Evolutionary conservation across 1,139 yeast genomes (phyloP).

Genomic region (Nakaseomyces uthaithaninus): DNA sequence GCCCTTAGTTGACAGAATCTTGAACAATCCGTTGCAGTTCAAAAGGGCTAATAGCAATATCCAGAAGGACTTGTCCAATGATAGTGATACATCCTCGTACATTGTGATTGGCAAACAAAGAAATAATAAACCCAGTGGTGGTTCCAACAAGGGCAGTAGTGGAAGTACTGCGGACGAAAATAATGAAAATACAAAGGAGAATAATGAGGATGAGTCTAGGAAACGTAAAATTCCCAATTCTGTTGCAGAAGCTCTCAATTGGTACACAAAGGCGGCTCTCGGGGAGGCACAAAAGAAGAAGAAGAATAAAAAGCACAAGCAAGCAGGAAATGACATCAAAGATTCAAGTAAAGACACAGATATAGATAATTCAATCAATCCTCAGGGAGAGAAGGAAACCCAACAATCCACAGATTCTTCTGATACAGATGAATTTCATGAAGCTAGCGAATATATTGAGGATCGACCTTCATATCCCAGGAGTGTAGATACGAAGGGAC

Average conservation of each 20-base stretch:
- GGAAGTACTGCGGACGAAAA: too few species aligned
- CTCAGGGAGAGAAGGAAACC: constrained; percentile 12
- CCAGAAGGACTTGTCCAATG: constrained; percentile 2
- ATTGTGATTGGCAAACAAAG: constrained; percentile 28
- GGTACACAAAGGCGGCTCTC: constrained; percentile 13
- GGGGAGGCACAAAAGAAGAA: constrained; percentile 8
- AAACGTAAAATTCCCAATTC: constrained; percentile 18
- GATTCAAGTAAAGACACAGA: constrained; percentile 17
- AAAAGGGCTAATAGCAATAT: constrained; percentile 3
- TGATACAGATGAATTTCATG: constrained; percentile 27
- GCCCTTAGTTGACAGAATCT: constrained; percentile 48
- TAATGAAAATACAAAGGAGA: too few species aligned
- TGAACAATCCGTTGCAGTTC: constrained; percentile 52
- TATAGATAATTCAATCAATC: too few species aligned
- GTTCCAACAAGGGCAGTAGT: neutral
- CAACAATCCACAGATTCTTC: constrained; percentile 14
- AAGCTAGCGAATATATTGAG: constrained; percentile 26
- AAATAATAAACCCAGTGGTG: constrained; percentile 1
- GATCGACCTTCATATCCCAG: constrained; percentile 10
- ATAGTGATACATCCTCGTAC: constrained; percentile 19
- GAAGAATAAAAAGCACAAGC: too few species aligned
- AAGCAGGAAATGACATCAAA: constrained; percentile 7
- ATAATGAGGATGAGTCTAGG: constrained; percentile 6
- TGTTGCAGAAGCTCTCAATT: constrained; percentile 24
- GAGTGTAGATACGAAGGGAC: neutral